Evolutionary conservation across 139 green algal genomes (phyloP), one percentile per base, ranked within the genome.

Genomic region (Picochlorum sp.): DNA sequence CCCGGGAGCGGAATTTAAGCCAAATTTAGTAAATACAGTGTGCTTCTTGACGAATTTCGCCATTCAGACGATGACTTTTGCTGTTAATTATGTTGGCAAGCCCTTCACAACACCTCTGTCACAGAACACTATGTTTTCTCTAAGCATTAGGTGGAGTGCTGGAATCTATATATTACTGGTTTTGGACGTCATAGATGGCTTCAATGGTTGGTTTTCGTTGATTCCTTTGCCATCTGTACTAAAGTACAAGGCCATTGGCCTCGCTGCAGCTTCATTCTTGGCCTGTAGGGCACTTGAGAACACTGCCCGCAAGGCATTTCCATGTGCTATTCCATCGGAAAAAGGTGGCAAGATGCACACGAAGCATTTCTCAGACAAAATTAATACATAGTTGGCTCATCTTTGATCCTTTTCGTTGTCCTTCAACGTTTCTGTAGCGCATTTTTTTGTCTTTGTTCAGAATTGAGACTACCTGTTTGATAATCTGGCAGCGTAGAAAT

Each of bases 11-110:
- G 80, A 87, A 37, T 98, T 98, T 65, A 73, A 84, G 67, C 88
- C 90, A 67, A 98, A 98, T 79, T 67, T 98, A 14, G 88, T 98
- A 41, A 98, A 98, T 85, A 96, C 80, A 18, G 82, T 95, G 4
- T 95, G 85, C 69, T 98, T 93, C 76, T 73, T 95, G 29, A 82
- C 88, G 28, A 89, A 93, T 66, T 85, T 87, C 22, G 68, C 79
- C 67, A 86, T 94, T 43, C 80, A 82, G 72, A 79, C 90, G n/a
- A 81, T 74, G 51, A 97, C 90, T 8, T 97, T 97, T 70, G 83
- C 80, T 0, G 88, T 94, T 50, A 97, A 97, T 78, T 97, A 97
- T 70, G 79, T 94, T 33, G 91, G 90, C 14, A 70, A 85, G 53
- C 91, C 91, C 12, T 96, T 95, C 79, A 94, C 90, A 78, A 82